Evolutionary conservation across 2,329 filamentous ascomycete species (phyloP).

Genomic region (Cladophialophora bantiana): DNA sequence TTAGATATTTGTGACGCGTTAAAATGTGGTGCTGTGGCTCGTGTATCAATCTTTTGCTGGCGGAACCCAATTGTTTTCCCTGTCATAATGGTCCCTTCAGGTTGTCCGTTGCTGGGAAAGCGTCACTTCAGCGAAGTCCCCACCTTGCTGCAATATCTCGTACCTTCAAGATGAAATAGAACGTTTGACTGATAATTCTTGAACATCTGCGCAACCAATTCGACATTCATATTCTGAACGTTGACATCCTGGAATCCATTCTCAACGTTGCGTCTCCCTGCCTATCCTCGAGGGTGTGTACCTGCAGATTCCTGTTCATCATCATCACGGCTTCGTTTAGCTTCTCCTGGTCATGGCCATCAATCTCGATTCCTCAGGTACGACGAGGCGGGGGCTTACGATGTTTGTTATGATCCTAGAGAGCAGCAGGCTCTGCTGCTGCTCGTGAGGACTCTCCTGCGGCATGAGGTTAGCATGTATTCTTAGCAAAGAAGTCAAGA

Average conservation of each 20-base stretch:
- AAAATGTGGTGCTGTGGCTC: background rate
- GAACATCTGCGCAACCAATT: conserved; percentile 98
- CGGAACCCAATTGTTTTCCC: background rate
- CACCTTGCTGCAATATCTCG: conserved; percentile 26
- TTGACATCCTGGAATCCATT: conserved; percentile 80
- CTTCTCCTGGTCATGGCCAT: conserved; percentile 73
- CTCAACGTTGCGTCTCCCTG: conserved; percentile 7
- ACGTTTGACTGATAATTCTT: conserved; percentile 99
- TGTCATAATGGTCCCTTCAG: conserved; percentile 75
- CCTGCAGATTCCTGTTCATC: conserved; percentile 90
- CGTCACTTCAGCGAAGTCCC: conserved; percentile 11
- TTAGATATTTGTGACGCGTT: background rate
- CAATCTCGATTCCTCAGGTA: conserved; percentile 29
- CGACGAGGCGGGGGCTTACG: conserved; percentile 61
- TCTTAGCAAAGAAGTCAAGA: background rate
- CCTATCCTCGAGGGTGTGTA: conserved; percentile 47
- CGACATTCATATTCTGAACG: conserved; percentile 98
- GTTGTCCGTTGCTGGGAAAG: conserved; percentile 74
- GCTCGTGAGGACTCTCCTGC: conserved; percentile 93
- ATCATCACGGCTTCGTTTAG: conserved; percentile 92
- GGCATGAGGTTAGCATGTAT: conserved; percentile 9
- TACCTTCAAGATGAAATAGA: conserved; percentile 95
- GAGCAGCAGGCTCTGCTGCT: conserved; percentile 91
- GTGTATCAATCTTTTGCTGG: background rate
- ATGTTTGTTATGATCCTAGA: conserved; percentile 98